Conservation (phyloP, 371 early-diverging fungal species). For the Actinomortierella ambigua region DNA sequence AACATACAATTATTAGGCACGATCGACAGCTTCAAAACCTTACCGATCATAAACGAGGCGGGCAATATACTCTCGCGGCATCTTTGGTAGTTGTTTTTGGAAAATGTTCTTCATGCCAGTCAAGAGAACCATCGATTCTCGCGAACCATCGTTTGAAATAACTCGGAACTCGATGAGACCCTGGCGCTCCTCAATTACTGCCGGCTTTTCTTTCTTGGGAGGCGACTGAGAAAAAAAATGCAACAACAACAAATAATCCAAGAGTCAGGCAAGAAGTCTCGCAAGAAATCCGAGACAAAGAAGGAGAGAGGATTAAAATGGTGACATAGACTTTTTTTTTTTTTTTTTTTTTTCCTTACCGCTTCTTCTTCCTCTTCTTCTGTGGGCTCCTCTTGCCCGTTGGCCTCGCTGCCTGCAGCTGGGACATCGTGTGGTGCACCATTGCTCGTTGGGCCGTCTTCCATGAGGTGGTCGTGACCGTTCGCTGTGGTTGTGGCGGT, state of each 20-base stretch:
- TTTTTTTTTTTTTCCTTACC: background rate
- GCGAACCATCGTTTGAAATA: conserved; percentile 71
- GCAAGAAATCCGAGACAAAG: background rate
- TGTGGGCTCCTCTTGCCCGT: conserved; percentile 38
- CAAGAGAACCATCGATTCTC: conserved; percentile 84
- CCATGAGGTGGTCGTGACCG: conserved; percentile 15
- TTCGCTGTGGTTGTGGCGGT: conserved; percentile 20
- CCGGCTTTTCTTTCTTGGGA: conserved; percentile 49
- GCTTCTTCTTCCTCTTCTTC: background rate
- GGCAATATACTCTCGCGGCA: conserved; percentile 99
- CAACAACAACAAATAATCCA: background rate
- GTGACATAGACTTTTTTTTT: no score
- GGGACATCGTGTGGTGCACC: conserved; percentile 33
- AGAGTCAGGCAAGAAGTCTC: background rate
- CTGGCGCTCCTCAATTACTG: conserved; percentile 65
- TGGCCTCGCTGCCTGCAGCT: conserved; percentile 14
- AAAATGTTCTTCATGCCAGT: conserved; percentile 96
- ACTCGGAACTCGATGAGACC: conserved; percentile 77
- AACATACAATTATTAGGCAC: conserved; percentile 12
- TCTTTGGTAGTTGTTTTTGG: conserved; percentile 98
- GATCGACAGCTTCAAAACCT: conserved; percentile 1
- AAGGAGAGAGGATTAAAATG: background rate
- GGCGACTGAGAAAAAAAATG: conserved; percentile 16
- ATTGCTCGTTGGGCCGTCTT: conserved; percentile 25
- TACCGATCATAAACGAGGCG: conserved; percentile 95